phyloP scores from a whole-genome alignment of 768 basidiomycete genomes.

The Favolaschia claudopus region DNA sequence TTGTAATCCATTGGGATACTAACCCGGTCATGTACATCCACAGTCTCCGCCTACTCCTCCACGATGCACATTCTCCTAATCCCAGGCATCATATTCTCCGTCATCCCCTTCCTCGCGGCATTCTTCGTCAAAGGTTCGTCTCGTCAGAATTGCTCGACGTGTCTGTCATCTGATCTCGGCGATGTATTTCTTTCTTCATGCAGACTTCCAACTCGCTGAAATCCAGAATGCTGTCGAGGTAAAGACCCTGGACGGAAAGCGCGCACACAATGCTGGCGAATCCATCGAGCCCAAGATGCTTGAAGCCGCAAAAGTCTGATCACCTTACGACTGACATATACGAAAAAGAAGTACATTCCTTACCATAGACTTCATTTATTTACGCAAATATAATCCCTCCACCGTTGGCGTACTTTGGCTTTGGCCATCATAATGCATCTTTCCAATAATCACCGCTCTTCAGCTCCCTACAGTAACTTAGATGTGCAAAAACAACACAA shows the following conservation, averaged over 20 bases:
- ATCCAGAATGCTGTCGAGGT: constrained; percentile 66
- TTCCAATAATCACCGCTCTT: no score
- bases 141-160: neutral
- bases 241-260: constrained; percentile 20
- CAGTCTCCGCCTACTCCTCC: constrained; percentile 38
- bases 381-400: no score
- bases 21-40: no score
- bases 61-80: constrained; percentile 52
- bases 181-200: no score
- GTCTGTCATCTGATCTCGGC: no score
- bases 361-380: no score
- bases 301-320: neutral
- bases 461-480: no score
- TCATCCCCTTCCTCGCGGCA: constrained; percentile 56
- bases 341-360: neutral
- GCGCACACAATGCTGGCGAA: constrained; percentile 25
- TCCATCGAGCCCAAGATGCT: constrained; percentile 23
- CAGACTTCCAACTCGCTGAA: constrained; percentile 58
- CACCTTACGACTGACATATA: no score
- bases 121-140: constrained; percentile 47
- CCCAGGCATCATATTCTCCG: constrained; percentile 47
- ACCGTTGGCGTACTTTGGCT: no score
- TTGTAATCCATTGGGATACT: no score
- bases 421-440: no score
- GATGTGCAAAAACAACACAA: no score